These are phyloP conservation scores for Auricularia heimuer DNA, from an alignment of 768 basidiomycete genomes.

Conservation along the genomic window DNA sequence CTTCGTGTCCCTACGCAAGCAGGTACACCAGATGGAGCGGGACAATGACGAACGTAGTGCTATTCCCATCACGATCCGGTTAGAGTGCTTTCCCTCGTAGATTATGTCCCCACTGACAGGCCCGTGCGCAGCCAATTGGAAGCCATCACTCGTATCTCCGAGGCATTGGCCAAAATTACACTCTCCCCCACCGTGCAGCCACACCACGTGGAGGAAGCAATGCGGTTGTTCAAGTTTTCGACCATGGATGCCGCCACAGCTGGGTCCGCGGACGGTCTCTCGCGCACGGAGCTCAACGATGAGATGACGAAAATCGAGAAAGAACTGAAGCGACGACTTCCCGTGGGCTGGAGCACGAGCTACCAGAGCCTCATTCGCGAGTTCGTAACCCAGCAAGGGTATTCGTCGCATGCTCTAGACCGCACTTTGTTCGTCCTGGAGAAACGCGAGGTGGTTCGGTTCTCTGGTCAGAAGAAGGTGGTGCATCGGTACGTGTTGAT, in stretches of 20 bases:
- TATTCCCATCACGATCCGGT: conserved; percentile 97
- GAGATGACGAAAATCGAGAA: conserved; percentile 87
- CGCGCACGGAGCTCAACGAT: conserved; percentile 83
- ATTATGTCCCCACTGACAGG: conserved; percentile 15
- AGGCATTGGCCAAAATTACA: conserved; percentile 90
- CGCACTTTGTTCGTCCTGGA: conserved; percentile 85
- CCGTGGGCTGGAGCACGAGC: conserved; percentile 94
- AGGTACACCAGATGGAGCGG: conserved; percentile 90
- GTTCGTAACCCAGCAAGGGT: conserved; percentile 89
- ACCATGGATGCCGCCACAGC: conserved; percentile 99
- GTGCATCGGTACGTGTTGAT: conserved; percentile 32
- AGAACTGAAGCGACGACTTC: conserved; percentile 71
- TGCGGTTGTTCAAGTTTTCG: conserved; percentile 95
- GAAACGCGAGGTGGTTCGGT: conserved; percentile 90
- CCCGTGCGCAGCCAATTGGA: conserved; percentile 67
- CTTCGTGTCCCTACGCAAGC: conserved; percentile 85
- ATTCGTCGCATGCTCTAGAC: conserved; percentile 83
- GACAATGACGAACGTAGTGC: conserved; percentile 97
- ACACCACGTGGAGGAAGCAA: conserved; percentile 96
- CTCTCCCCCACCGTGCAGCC: conserved; percentile 77
- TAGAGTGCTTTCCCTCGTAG: conserved; percentile 17
- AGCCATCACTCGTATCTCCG: conserved; percentile 97
- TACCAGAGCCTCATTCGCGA: conserved; percentile 89
- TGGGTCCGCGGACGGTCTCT: conserved; percentile 86
- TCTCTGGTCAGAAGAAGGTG: conserved; percentile 67